Conservation (phyloP, 306 rosid species). For the Cucurbita ficifolia region DNA sequence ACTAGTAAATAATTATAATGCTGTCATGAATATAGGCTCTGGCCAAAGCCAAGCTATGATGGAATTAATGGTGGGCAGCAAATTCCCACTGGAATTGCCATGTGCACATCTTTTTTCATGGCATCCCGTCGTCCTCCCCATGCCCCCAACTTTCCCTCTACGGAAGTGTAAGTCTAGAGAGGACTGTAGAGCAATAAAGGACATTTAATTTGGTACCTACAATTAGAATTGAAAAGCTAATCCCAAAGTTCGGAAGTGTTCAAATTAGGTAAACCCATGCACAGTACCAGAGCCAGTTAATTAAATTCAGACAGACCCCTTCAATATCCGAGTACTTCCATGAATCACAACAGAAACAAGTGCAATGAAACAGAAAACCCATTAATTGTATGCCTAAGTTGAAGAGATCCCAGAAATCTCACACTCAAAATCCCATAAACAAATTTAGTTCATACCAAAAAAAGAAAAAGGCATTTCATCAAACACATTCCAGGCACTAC, state of each 20-base stretch:
- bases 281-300: background rate
- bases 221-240: background rate
- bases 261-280: background rate
- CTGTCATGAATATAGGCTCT: background rate
- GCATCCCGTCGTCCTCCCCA: background rate
- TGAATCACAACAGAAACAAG: background rate
- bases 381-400: background rate
- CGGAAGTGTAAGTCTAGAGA: background rate
- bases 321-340: background rate
- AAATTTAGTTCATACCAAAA: background rate
- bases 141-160: background rate
- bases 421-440: too few species aligned
- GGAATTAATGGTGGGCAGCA: conserved; percentile 3
- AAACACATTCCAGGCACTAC: background rate
- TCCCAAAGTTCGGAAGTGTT: background rate
- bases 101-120: background rate
- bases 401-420: background rate
- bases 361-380: background rate
- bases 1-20: background rate
- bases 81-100: background rate
- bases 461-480: background rate
- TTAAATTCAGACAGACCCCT: conserved; percentile 1
- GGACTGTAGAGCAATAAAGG: background rate
- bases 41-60: background rate
- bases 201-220: background rate